Evolutionary conservation across 2,329 filamentous ascomycete genomes (phyloP).

Genomic region (Hypoxylon sp.): DNA sequence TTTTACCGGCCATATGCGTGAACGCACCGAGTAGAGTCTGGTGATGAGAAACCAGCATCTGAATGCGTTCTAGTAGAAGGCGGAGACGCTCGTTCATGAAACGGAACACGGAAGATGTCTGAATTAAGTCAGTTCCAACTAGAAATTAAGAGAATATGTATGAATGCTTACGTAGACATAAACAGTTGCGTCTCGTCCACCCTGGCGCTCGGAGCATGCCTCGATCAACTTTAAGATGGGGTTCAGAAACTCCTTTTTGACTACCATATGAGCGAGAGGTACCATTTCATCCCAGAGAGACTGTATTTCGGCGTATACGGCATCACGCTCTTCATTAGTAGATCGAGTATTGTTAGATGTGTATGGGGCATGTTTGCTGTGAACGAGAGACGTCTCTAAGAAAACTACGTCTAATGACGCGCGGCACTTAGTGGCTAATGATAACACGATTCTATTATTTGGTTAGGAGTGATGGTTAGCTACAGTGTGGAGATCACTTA

Average conservation of each 20-base stretch:
- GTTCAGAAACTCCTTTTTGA: slow-evolving; percentile 52
- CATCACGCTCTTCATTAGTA: slow-evolving; percentile 45
- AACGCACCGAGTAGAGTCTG: slow-evolving; percentile 45
- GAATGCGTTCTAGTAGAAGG: slow-evolving; percentile 41
- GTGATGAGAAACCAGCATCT: slow-evolving; percentile 46
- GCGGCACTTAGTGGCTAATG: slow-evolving; percentile 47
- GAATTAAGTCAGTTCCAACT: slow-evolving; percentile 16
- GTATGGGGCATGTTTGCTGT: slow-evolving; percentile 22
- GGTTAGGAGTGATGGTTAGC: slow-evolving; percentile 12
- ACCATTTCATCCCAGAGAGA: slow-evolving; percentile 56
- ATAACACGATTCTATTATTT: slow-evolving; percentile 44
- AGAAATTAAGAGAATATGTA: neutral
- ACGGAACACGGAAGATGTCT: slow-evolving; percentile 48
- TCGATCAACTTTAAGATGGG: slow-evolving; percentile 45
- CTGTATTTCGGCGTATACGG: slow-evolving; percentile 52
- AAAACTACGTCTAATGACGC: slow-evolving; percentile 45
- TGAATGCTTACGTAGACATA: slow-evolving; percentile 43
- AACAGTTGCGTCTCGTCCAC: slow-evolving; percentile 39
- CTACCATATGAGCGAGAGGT: slow-evolving; percentile 56
- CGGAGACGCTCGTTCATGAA: slow-evolving; percentile 50
- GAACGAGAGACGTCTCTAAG: slow-evolving; percentile 35
- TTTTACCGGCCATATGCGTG: slow-evolving; percentile 19
- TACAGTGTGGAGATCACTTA: slow-evolving; percentile 20
- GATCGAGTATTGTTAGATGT: slow-evolving; percentile 22
- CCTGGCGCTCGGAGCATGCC: slow-evolving; percentile 19